Conservation (phyloP, 257 asterid genomes). For the Solanum paucissectum region DNA sequence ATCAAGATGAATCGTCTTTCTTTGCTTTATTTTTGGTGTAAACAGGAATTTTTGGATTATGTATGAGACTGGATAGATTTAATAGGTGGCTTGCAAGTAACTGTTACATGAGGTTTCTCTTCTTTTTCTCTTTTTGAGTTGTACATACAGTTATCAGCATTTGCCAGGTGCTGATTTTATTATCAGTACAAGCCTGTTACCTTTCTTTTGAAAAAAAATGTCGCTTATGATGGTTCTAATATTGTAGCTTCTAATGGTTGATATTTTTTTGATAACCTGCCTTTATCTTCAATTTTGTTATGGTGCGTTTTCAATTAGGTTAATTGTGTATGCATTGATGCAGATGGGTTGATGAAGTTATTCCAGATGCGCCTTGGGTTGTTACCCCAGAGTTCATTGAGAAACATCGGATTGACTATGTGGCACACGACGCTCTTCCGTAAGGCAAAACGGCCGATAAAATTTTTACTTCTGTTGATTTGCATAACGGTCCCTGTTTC, state of each 20-base stretch:
- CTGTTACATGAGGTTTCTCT: background rate
- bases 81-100: background rate
- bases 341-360: slow-evolving; percentile 99
- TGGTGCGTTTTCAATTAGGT: background rate
- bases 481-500: background rate
- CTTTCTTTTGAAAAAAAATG: background rate
- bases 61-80: background rate
- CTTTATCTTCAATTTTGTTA: background rate
- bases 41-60: background rate
- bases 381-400: slow-evolving; percentile 83
- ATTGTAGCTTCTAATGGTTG: background rate
- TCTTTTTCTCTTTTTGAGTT: background rate
- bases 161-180: background rate
- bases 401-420: slow-evolving; percentile 72
- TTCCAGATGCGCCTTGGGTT: slow-evolving; percentile 98
- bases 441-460: slow-evolving; percentile 28
- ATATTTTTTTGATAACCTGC: background rate
- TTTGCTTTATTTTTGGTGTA: background rate
- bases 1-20: background rate
- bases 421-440: slow-evolving; percentile 98
- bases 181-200: background rate
- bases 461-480: background rate
- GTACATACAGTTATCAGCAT: background rate
- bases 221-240: background rate
- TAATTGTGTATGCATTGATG: slow-evolving; percentile 6